Conservation (phyloP, 352 stramenopile genomes). For the Globisporangium iwayamae region DNA sequence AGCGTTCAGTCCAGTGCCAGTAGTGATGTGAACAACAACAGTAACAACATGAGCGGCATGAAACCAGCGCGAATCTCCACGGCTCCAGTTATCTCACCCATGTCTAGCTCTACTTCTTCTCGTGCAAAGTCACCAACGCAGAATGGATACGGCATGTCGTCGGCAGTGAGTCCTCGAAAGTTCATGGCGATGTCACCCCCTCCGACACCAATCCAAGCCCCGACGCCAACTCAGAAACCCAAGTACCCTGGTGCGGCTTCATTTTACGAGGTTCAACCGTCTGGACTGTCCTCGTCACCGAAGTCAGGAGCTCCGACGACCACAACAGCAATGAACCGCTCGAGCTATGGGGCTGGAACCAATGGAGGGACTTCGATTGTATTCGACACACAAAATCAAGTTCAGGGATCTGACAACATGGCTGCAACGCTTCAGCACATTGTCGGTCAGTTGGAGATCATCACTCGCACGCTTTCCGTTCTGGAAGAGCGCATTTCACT, state of each 20-base stretch:
- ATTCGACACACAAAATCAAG: not conserved
- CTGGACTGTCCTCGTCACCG: conserved; percentile 1
- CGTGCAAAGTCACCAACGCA: not conserved
- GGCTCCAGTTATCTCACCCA: not conserved
- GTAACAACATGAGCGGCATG: not conserved
- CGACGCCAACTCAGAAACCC: conserved; percentile 39
- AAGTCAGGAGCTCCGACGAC: not conserved
- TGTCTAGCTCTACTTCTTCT: not conserved
- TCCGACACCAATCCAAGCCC: conserved; percentile 33
- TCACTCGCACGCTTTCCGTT: conserved; percentile 80
- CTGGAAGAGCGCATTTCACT: conserved; percentile 84
- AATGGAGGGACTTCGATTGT: not conserved
- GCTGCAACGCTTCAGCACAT: conserved; percentile 83
- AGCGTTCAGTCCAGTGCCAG: not conserved
- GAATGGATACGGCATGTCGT: not conserved
- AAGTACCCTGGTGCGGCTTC: conserved; percentile 27
- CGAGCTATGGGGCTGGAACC: not conserved
- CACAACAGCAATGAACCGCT: not conserved
- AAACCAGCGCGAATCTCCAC: conserved; percentile 9
- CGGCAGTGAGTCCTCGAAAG: not conserved
- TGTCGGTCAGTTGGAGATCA: conserved; percentile 86
- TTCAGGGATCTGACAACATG: conserved; percentile 24
- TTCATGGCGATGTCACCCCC: conserved; percentile 22
- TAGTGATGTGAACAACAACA: conserved; percentile 7
- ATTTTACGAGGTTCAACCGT: conserved; percentile 31